Evolutionary conservation across 2,329 filamentous ascomycete genomes (phyloP).

Genomic region (Ophiostoma piceae): DNA sequence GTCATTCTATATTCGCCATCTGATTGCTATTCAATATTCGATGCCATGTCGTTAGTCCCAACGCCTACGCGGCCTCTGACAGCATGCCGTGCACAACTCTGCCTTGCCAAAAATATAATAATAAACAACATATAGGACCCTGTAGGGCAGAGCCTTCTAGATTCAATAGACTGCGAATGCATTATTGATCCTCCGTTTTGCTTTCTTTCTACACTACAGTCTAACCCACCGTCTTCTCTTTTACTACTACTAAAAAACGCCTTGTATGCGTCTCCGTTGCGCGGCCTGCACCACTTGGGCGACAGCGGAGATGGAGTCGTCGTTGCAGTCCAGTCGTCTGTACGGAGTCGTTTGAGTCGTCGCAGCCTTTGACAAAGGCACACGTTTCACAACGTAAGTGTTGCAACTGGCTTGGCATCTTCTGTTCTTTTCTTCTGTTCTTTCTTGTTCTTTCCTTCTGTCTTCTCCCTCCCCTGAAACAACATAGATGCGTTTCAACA

Average conservation of each 20-base stretch:
- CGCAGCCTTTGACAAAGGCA: not conserved
- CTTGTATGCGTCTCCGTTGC: conserved; percentile 1
- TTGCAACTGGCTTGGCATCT: conserved; percentile 5
- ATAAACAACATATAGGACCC: not conserved
- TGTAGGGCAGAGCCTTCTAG: not conserved
- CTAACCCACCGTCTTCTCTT: not conserved
- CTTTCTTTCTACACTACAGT: not conserved
- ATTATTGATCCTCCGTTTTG: not conserved
- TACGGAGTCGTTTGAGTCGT: not conserved
- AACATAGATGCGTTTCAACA: not conserved
- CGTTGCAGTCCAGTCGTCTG: no score
- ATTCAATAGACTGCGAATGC: not conserved
- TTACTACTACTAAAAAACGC: not conserved
- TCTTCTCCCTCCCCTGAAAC: not conserved
- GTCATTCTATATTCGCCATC: not conserved
- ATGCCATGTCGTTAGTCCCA: not conserved
- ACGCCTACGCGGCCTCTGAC: not conserved
- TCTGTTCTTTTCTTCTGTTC: not conserved
- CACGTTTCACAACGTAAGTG: conserved; percentile 1
- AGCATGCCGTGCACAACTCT: not conserved
- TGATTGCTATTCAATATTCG: not conserved
- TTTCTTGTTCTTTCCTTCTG: not conserved
- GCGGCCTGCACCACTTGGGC: not conserved
- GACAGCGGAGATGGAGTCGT: conserved; percentile 4
- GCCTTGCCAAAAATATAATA: not conserved